Evolutionary conservation across 495 filamentous ascomycete species (phyloP).

Genomic region (Tirmania nivea): DNA sequence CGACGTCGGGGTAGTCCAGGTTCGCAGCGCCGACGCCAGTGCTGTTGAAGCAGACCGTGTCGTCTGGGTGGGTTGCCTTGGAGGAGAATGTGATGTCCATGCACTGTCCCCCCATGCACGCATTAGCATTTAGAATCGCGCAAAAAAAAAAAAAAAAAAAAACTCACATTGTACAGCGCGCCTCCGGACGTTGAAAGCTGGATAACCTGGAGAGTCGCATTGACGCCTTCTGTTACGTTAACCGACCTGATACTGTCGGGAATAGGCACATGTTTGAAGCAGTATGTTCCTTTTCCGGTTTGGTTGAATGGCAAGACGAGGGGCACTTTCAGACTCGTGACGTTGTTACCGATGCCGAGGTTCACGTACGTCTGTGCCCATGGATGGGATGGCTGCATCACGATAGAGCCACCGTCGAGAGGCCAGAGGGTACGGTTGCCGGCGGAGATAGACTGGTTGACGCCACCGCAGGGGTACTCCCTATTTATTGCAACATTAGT

Average conservation of each 20-base stretch:
- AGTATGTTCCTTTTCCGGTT: constrained; percentile 39
- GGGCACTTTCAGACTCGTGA: constrained; percentile 37
- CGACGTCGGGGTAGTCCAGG: constrained; percentile 6
- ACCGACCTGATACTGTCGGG: constrained; percentile 21
- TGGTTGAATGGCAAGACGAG: constrained; percentile 34
- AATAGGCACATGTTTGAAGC: constrained; percentile 28
- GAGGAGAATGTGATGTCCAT: constrained; percentile 38
- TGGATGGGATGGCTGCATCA: constrained; percentile 30
- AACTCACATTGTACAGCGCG: constrained; percentile 39
- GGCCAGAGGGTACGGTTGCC: constrained; percentile 42
- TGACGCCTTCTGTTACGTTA: constrained; percentile 26
- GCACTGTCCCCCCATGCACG: constrained; percentile 26
- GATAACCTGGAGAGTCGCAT: constrained; percentile 35
- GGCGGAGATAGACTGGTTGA: constrained; percentile 24
- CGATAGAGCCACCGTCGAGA: constrained; percentile 31
- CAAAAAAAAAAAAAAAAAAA: not conserved
- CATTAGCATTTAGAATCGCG: not conserved
- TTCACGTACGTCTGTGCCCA: constrained; percentile 41
- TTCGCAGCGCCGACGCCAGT: constrained; percentile 18
- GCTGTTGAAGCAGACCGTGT: constrained; percentile 28
- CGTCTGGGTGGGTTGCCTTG: constrained; percentile 22
- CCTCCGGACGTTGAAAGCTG: constrained; percentile 28
- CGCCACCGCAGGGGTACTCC: constrained; percentile 29
- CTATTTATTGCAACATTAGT: not conserved
- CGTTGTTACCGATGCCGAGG: constrained; percentile 35